A percentile compares a stretch with the other conserved stretches of the same genome.
phyloP scores from a whole-genome alignment of 768 basidiomycete genomes.

The Boletus edulis region DNA sequence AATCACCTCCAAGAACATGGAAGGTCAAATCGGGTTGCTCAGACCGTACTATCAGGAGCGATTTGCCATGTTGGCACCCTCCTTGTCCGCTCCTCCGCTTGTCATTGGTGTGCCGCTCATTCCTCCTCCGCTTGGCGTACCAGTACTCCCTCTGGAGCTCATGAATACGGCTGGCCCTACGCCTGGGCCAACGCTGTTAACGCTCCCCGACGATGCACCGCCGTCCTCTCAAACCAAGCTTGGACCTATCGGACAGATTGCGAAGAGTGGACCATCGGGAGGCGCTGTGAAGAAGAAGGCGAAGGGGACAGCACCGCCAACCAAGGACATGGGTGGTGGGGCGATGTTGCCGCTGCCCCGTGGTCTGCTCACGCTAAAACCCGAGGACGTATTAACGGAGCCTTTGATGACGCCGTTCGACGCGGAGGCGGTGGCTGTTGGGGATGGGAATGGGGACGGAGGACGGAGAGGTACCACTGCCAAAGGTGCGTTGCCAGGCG shows the following conservation, averaged over 20 bases:
- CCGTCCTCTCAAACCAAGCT: slow-evolving; percentile 62
- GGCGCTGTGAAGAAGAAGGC: slow-evolving; percentile 63
- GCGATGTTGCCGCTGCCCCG: slow-evolving; percentile 16
- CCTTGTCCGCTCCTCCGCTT: slow-evolving; percentile 18
- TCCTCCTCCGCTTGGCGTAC: slow-evolving; percentile 8
- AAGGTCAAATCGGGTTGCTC: slow-evolving; percentile 84
- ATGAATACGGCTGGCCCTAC: not conserved
- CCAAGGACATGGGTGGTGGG: slow-evolving; percentile 23
- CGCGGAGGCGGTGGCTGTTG: not conserved
- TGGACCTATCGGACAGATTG: slow-evolving; percentile 75
- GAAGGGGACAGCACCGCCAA: slow-evolving; percentile 22
- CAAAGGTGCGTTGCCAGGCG: slow-evolving; percentile 11
- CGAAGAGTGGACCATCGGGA: slow-evolving; percentile 46
- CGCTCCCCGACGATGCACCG: slow-evolving; percentile 66
- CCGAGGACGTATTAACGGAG: slow-evolving; percentile 21
- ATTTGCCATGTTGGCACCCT: slow-evolving; percentile 42
- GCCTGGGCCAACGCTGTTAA: slow-evolving; percentile 21
- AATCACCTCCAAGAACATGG: slow-evolving; percentile 61
- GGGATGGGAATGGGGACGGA: slow-evolving; percentile 8
- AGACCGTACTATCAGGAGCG: slow-evolving; percentile 68
- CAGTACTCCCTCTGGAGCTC: not conserved
- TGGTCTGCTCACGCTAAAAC: slow-evolving; percentile 18
- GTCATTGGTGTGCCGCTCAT: slow-evolving; percentile 16
- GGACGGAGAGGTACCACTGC: not conserved
- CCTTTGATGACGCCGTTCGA: slow-evolving; percentile 14